Conservation (phyloP, 495 filamentous ascomycete species). For the Clavariopsis aquatica region DNA sequence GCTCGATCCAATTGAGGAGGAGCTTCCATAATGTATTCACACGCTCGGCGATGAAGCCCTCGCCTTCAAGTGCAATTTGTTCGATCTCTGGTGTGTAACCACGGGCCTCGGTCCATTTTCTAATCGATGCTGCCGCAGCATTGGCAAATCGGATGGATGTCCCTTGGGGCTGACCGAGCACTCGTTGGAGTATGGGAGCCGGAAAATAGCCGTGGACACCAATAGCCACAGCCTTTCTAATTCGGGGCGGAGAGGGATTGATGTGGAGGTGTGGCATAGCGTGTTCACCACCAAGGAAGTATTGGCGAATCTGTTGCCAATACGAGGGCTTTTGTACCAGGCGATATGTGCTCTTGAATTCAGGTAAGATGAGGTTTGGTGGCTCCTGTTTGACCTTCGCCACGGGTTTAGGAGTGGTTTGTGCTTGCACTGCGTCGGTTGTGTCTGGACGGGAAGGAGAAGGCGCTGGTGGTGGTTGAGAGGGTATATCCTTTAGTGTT, state of each 20-base stretch:
- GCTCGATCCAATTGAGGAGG: constrained; percentile 90
- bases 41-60: constrained; percentile 89
- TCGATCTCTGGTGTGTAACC: constrained; percentile 67
- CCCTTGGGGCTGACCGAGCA: constrained; percentile 92
- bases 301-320: constrained; percentile 41
- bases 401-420: constrained; percentile 19
- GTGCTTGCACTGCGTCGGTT: constrained; percentile 11
- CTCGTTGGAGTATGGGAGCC: constrained; percentile 74
- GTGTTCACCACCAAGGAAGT: constrained; percentile 36
- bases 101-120: constrained; percentile 66
- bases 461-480: constrained; percentile 11
- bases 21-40: constrained; percentile 93
- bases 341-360: constrained; percentile 41
- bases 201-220: constrained; percentile 95
- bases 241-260: constrained; percentile 65
- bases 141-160: constrained; percentile 93
- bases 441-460: constrained; percentile 27
- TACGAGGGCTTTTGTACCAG: constrained; percentile 38
- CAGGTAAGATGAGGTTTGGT: constrained; percentile 43
- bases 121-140: constrained; percentile 79
- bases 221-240: constrained; percentile 85
- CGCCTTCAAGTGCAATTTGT: constrained; percentile 93
- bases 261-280: constrained; percentile 68
- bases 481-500: constrained; percentile 22
- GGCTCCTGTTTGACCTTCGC: constrained; percentile 24